Base-by-base conservation (phyloP, 2,329 filamentous ascomycete genomes). In the Coniochaeta ligniaria region DNA sequence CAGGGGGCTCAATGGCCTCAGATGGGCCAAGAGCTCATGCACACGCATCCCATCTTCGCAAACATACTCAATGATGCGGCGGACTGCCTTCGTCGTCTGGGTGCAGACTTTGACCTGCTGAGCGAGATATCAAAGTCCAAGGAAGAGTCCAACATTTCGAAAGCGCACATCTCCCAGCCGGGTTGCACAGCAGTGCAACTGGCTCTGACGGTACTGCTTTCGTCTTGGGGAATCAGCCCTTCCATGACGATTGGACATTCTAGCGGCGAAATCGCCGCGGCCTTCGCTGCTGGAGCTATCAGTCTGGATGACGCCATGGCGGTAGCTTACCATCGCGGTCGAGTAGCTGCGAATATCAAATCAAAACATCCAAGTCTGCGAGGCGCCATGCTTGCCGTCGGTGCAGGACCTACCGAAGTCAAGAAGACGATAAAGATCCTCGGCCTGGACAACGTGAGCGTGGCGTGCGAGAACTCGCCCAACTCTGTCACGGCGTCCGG, bases 131-230 rank as follows among this genome's bases (percentile, higher is more conserved):
- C 33, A 7, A 57, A 62, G 6, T 62, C 66, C 17, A 59, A 59
- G 1, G 58, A 58, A 14, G 61, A 59, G 1, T 68, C 69, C 1
- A 62, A 63, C 2, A 45, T 74, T 7, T 62, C 63, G 38, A 58
- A 66, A 14, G 59, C 64, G 7, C 60, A 63, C 22, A 55, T 71
- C 41, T 63, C 64, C 8, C 72, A 74, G 52, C 68, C 74, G 4
- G 26, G 71, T 1, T 75, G 70, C 58, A 75, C 72, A 7, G 73
- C 72, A 1, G 22, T 77, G 1, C 75, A 76, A 60, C 62, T 77
- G 12, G 71, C 60, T 8, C 59, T 77, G 3, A 67, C 74, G 1
- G 66, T 72, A 24, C 61, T 73, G 1, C 65, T 75, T 33, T 26
- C n/a, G 2, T 36, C 38, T 14, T 64, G 62, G 45, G 65, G 65